These are phyloP conservation scores for Calonectria naviculata DNA, from an alignment of 2,329 filamentous ascomycete species.

Conservation along the genomic window DNA sequence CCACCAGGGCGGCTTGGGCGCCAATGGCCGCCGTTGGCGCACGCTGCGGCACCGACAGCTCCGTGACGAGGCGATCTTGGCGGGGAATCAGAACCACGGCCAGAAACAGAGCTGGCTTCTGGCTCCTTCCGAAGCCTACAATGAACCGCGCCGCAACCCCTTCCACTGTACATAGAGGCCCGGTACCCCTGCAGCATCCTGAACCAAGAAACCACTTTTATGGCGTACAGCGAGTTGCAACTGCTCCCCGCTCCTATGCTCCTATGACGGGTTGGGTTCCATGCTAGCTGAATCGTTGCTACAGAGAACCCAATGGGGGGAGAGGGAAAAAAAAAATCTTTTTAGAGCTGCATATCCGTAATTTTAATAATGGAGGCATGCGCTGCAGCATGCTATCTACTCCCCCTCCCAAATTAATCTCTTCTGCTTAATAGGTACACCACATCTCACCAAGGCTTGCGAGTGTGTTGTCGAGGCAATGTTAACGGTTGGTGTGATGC, in stretches of 20 bases:
- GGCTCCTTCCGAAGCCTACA: neutral
- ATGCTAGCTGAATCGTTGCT: neutral
- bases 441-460: neutral
- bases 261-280: neutral
- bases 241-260: constrained; percentile 4
- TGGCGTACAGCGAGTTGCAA: constrained; percentile 4
- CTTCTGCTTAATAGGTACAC: constrained; percentile 18
- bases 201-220: constrained; percentile 2
- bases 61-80: neutral
- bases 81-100: constrained; percentile 3
- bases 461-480: neutral
- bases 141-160: constrained; percentile 5
- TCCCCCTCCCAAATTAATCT: neutral
- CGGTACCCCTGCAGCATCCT: constrained; percentile 13
- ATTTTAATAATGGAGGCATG: constrained; percentile 11
- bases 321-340: neutral
- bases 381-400: neutral
- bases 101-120: constrained; percentile 4
- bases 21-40: constrained; percentile 21
- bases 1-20: constrained; percentile 23
- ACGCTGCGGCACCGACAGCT: constrained; percentile 7
- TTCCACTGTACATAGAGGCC: neutral
- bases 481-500: constrained; percentile 12
- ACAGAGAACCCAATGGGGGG: constrained; percentile 7
- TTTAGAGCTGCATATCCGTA: constrained; percentile 9